Base-by-base conservation (phyloP, 768 basidiomycete species). In the Cystofilobasidium bisporidii region DNA sequence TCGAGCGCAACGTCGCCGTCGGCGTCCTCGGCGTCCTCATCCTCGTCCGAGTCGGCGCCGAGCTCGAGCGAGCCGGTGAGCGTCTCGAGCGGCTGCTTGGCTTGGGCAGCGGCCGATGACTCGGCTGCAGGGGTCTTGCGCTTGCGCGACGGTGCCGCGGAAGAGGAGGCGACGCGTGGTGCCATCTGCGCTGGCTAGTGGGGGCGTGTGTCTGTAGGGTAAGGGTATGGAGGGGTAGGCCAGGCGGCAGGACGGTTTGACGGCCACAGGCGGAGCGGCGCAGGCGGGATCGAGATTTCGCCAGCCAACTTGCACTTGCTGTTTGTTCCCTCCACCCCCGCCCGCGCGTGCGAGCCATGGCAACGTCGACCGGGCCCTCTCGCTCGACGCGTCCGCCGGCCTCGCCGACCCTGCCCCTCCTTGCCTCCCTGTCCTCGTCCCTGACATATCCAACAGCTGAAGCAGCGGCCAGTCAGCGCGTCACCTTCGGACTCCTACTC, bases 21-120 rank as follows among this genome's bases (percentile, higher is more conserved):
- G 2, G 22, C n/a, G 47, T 59, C 61, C 3, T n/a, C 36, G 36
- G 12, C 36, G 36, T 36, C 36, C 6, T 36, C 36, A 12, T 41
- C 43, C 24, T 64, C 67, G 41, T 64, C 67, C 32, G 36, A 38
- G 17, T 53, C 67, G 32, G 47, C 60, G 33, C 32, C 64, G 38
- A 72, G 66, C 32, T 58, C 68, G 38, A 72, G 65, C 30, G 48
- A 57, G 40, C 67, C 71, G 38, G 63, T 64, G 11, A 69, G 64
- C 8, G 64, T 47, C 43, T 43, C 47, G 30, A 62, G 43, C 41
- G 66, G 60, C 33, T 60, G 32, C 12, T 58, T 36, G 1, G 66
- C 10, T 8, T 18, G 33, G 58, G n/a, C 33, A 32, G 58, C 12
- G 18, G 58, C 18, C 20, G 61, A 30, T 17, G 67, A 28, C 20